Evolutionary conservation across 352 stramenopile species (phyloP), one percentile per base, ranked within the genome.

Genomic region (Pythium vanterpoolii): DNA sequence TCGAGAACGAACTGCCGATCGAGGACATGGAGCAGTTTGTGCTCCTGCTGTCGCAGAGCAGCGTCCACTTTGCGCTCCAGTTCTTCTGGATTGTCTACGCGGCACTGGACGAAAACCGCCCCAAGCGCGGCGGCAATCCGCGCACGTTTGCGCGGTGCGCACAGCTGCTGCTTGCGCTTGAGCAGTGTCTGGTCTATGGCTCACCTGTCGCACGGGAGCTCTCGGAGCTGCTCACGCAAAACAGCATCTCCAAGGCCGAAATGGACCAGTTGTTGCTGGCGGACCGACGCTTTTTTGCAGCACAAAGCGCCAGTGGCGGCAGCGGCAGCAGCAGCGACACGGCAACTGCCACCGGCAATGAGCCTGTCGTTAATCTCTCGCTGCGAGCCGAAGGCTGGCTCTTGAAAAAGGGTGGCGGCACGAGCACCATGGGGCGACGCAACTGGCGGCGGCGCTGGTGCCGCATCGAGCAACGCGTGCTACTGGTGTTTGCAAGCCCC

Each of bases 71-170:
- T 45, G 84, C 84, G 9, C 58, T 92, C n/a, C 79, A 92, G 58
- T 80, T 92, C 57, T 91, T 93, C 66, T 93, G 84, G 84, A 86
- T 88, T 47, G 74, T 93, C 46, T 93, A 91, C 59, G 81, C 79
- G 0, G 70, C 84, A 9, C 44, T 93, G 33, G 84, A 93, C 48
- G 84, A 93, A 62, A 82, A 93, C 50, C 79, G 84, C 0, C 84
- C 84, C 14, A 91, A 93, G 53, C 73, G 74, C 16, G 55, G 66
- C 4, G 81, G 79, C 6, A 87, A 83, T 52, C 78, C 77, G 1
- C 74, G 70, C n/a, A 89, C 82, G 7, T 91, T 90, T 56, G 58
- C 68, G 18, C 76, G 84, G 14, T 93, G 84, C 46, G 79, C 81
- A 0, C 69, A 89, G 65, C 58, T 93, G n/a, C 66, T 93, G 16